Evolutionary conservation across 768 basidiomycete species (phyloP).

Genomic region (Astraeus odoratus): DNA sequence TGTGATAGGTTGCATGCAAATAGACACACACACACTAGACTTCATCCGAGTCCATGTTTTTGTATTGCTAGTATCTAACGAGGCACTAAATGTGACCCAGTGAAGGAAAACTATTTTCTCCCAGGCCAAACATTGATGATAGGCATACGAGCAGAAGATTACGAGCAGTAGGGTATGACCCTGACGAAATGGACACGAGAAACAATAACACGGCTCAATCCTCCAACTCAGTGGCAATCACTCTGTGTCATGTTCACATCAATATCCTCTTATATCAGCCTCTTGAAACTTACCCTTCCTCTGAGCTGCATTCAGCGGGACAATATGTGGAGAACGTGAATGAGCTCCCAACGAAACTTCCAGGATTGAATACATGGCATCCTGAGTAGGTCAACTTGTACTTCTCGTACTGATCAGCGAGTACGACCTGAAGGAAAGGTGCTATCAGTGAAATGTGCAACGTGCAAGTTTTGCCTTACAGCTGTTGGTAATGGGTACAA

Average conservation of each 20-base stretch:
- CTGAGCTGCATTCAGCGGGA: constrained; percentile 77
- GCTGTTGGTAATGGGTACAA: constrained; percentile 92
- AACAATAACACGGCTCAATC: constrained; percentile 17
- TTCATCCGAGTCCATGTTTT: no score
- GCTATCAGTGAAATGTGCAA: constrained; percentile 6
- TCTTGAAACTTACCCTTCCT: constrained; percentile 57
- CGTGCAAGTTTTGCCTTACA: constrained; percentile 39
- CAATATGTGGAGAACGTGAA: constrained; percentile 89
- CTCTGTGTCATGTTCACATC: constrained; percentile 15
- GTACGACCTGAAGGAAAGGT: constrained; percentile 53
- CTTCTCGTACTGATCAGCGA: constrained; percentile 94
- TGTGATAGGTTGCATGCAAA: neutral
- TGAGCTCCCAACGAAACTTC: constrained; percentile 77
- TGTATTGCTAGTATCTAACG: no score
- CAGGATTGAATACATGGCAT: constrained; percentile 98
- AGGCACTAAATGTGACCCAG: no score
- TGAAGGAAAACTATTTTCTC: no score
- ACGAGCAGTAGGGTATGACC: no score
- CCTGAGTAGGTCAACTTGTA: constrained; percentile 97
- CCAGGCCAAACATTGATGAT: no score
- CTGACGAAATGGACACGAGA: neutral
- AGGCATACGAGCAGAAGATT: no score
- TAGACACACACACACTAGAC: neutral
- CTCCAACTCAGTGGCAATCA: constrained; percentile 35
- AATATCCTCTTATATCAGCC: neutral